Evolutionary conservation across 2,329 filamentous ascomycete genomes (phyloP).

Genomic region (Aspergillus neotritici): DNA sequence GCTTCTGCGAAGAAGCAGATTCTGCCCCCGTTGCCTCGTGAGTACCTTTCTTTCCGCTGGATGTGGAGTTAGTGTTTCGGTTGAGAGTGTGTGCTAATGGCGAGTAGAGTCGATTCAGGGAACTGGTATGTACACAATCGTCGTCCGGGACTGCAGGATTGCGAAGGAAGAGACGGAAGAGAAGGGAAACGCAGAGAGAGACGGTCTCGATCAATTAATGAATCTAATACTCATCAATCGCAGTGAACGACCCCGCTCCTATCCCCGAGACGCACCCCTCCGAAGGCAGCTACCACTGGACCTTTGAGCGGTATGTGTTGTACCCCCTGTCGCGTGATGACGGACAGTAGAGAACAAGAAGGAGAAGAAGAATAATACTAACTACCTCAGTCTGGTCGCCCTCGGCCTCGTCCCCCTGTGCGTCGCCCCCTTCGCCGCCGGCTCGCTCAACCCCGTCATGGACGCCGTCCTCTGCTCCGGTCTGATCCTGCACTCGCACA

Average conservation of each 20-base stretch:
- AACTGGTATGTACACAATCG: conserved; percentile 53
- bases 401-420: conserved; percentile 78
- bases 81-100: conserved; percentile 41
- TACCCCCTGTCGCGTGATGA: conserved; percentile 1
- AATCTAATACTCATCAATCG: not conserved
- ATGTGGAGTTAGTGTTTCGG: too few species aligned
- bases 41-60: too few species aligned
- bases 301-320: conserved; percentile 75
- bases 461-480: conserved; percentile 80
- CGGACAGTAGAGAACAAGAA: not conserved
- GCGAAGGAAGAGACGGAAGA: conserved; percentile 1
- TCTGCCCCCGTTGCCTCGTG: conserved; percentile 80
- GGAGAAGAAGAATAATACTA: conserved; percentile 4
- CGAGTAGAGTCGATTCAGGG: conserved; percentile 65
- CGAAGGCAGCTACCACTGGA: conserved; percentile 98
- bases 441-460: conserved; percentile 79
- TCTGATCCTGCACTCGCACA: conserved; percentile 87
- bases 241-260: conserved; percentile 80
- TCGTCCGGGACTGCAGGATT: not conserved
- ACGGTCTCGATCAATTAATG: conserved; percentile 13
- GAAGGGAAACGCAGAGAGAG: not conserved
- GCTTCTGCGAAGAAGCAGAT: conserved; percentile 69
- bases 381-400: conserved; percentile 59
- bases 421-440: conserved; percentile 84
- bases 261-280: conserved; percentile 66